phyloP scores from a whole-genome alignment of 495 filamentous ascomycete species.

The Tricharina praecox region DNA sequence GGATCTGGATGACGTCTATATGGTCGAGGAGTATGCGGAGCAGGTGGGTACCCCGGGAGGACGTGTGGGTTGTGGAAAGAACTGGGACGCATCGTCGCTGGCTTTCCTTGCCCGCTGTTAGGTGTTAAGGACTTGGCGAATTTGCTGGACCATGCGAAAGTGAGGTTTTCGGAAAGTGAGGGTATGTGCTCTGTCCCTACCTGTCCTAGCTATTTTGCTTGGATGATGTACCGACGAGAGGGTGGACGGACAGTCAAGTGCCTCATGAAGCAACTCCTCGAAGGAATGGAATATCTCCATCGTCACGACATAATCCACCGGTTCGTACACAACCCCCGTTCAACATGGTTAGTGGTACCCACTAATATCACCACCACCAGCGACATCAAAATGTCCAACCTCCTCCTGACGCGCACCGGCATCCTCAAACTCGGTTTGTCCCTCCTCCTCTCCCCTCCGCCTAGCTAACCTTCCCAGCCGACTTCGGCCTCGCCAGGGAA shows the following conservation, averaged over 20 bases:
- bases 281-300: slow-evolving; percentile 34
- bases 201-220: not conserved
- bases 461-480: slow-evolving; percentile 25
- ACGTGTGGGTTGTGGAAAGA: slow-evolving; percentile 14
- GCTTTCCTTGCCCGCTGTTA: slow-evolving; percentile 29
- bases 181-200: slow-evolving; percentile 19
- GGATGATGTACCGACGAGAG: not conserved
- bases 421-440: slow-evolving; percentile 31
- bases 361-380: slow-evolving; percentile 12
- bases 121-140: slow-evolving; percentile 32
- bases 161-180: slow-evolving; percentile 33
- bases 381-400: slow-evolving; percentile 35
- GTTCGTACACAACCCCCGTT: slow-evolving; percentile 25
- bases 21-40: slow-evolving; percentile 37
- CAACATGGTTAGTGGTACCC: too few relatives aligned
- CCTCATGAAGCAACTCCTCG: slow-evolving; percentile 31
- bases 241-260: slow-evolving; percentile 33
- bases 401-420: slow-evolving; percentile 32
- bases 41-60: slow-evolving; percentile 30
- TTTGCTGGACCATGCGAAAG: slow-evolving; percentile 31
- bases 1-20: slow-evolving; percentile 31
- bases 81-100: slow-evolving; percentile 31
- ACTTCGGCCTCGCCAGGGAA: slow-evolving; percentile 34
- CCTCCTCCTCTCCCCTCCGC: not conserved
- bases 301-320: slow-evolving; percentile 33